phyloP scores from a whole-genome alignment of 2,329 filamentous ascomycete species.

The Seiridium unicorne region DNA sequence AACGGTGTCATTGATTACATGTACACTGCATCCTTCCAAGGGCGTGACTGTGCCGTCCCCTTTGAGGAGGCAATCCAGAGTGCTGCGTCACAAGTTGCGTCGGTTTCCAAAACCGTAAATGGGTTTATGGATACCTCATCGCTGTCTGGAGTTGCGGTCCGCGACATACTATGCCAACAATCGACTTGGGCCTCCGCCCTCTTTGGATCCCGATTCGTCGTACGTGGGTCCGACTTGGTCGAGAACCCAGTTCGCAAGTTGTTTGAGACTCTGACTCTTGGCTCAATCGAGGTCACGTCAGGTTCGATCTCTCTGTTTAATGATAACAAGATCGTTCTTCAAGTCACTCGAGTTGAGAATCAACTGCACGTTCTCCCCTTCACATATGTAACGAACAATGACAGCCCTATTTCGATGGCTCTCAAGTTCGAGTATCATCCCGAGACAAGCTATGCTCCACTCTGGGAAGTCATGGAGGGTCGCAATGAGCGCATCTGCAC shows the following conservation, averaged over 20 bases:
- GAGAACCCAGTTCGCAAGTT: slow-evolving; percentile 10
- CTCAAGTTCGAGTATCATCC: slow-evolving; percentile 90
- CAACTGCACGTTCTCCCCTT: slow-evolving; percentile 84
- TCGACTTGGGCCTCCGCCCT: slow-evolving; percentile 10
- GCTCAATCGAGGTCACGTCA: slow-evolving; percentile 12
- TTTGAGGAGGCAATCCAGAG: slow-evolving; percentile 66
- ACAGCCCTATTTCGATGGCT: slow-evolving; percentile 72
- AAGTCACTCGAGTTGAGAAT: slow-evolving; percentile 69
- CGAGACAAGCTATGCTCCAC: slow-evolving; percentile 89
- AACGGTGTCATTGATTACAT: slow-evolving; percentile 14
- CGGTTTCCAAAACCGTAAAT: background rate
- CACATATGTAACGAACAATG: slow-evolving; percentile 82
- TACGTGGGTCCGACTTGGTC: slow-evolving; percentile 7
- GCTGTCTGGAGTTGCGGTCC: slow-evolving; percentile 37
- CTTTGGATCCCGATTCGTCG: slow-evolving; percentile 3
- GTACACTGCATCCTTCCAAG: background rate
- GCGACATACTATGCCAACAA: background rate
- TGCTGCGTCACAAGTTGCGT: background rate
- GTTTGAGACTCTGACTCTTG: slow-evolving; percentile 4
- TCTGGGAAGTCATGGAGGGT: slow-evolving; percentile 86
- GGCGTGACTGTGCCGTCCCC: slow-evolving; percentile 52
- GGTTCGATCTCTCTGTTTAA: slow-evolving; percentile 27
- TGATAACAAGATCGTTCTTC: slow-evolving; percentile 64
- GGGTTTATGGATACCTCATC: background rate
- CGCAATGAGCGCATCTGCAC: slow-evolving; percentile 97